These are phyloP conservation scores for Oxytropis ochrocephala DNA, from an alignment of 306 rosid species.

Conservation along the genomic window DNA sequence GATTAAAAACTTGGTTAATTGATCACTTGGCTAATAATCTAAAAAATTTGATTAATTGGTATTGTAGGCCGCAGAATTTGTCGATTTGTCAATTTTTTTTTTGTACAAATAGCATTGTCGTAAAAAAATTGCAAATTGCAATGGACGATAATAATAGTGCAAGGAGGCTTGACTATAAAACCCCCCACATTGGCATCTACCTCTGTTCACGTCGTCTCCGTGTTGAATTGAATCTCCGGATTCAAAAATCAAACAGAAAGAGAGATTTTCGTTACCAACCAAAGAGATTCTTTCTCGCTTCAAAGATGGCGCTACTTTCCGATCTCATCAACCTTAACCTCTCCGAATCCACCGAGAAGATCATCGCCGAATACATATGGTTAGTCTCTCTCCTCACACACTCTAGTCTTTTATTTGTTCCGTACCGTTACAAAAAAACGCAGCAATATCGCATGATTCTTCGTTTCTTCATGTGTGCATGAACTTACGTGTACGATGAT, in stretches of 20 bases:
- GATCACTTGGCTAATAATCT: too few relatives aligned
- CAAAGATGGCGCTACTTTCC: constrained; percentile 46
- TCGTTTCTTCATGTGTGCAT: not conserved
- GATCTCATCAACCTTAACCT: constrained; percentile 58
- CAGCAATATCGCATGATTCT: not conserved
- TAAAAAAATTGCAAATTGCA: too few relatives aligned
- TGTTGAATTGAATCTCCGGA: constrained; percentile 7
- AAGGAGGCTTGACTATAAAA: constrained; percentile 22
- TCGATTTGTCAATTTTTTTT: too few relatives aligned
- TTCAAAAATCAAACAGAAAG: not conserved
- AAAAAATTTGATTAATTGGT: too few relatives aligned
- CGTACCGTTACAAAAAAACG: not conserved
- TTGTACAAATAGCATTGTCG: too few relatives aligned
- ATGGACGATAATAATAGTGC: too few relatives aligned
- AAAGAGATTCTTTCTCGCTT: not conserved
- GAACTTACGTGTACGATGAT: not conserved
- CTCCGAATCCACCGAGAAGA: constrained; percentile 42
- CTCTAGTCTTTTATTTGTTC: not conserved
- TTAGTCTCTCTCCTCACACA: not conserved
- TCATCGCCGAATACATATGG: constrained; percentile 72
- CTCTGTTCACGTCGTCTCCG: not conserved
- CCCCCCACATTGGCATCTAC: not conserved
- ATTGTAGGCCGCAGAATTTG: too few relatives aligned
- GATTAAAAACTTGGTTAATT: too few relatives aligned
- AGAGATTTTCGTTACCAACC: not conserved